Base-by-base conservation (phyloP, 1,284 basidiomycete species). In the Quambalaria eucalypti region DNA sequence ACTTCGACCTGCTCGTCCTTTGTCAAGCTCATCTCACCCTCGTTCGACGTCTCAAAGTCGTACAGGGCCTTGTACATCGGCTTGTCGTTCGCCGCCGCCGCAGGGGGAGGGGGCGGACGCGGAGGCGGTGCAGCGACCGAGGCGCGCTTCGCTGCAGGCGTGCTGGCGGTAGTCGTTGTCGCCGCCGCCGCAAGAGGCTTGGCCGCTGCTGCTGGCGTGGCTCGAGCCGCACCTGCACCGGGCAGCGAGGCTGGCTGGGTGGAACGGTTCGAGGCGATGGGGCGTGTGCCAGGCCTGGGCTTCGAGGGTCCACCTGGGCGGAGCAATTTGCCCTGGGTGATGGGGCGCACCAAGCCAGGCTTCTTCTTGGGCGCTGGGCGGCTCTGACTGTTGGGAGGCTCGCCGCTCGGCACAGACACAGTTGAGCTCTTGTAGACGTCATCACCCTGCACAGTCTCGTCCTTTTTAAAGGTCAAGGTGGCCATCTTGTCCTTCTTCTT, bases 401-500 rank as follows among this genome's bases (percentile, higher is more conserved):
- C 90, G 26, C 95, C 95, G 25, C 88, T 85, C 9, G 85, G 81
- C 1, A 97, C 90, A 60, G 86, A 85, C 19, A 99, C 87, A 2
- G 84, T 83, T 69, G 90, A 88, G 67, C 88, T 92, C 82, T 98
- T 99, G 81, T 99, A 99, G 2, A 84, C 74, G 68, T 92, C 93
- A 60, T 88, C 86, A 39, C 59, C 56, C n/a, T 76, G 78, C 19
- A 93, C 78, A 10, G 84, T 85, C 76, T 95, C 90, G 73, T 96
- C 91, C 79, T 89, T 96, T 69, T 86, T 77, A 63, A 90, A 87
- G 73, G 87, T 87, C 77, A 99, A 90, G 54, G 83, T 80, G 2
- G 87, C 85, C 73, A 85, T 85, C 80, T 98, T 99, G 67, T 93
- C 92, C 78, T 91, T 97, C 82, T 97, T 98, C 82, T 98, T 98